Evolutionary conservation across 2,329 filamentous ascomycete species (phyloP), one percentile per base, ranked within the genome.

Genomic region (Elsinoe ampelina): DNA sequence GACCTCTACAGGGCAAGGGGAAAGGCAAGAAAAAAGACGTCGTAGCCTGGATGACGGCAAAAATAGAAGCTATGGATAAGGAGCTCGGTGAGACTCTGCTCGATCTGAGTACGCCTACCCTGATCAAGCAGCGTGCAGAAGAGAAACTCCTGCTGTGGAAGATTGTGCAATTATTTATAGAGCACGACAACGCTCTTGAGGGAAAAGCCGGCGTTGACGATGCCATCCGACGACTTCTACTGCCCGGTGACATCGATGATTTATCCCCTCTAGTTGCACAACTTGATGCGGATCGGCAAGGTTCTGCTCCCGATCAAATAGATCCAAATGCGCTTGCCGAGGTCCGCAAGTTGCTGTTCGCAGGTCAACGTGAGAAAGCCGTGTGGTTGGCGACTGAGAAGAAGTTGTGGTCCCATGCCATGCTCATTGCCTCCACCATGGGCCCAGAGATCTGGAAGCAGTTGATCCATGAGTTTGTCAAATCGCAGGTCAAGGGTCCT

Each of bases 11-110:
- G 70, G 80, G 84, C 39, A 97, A 96, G 68, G 83, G 85, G 1
- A 97, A 95, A 77, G 84, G 86, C 1, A 97, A 95, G 77, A 98
- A 98, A 77, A 98, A 97, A 74, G 92, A 98, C 56, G 81, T 89
- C 0, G 64, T 91, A 42, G 72, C 82, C 1, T 98, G 95, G 93
- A 76, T 98, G 43, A 80, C 78, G 3, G 75, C 80, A 58, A 89
- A 85, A 54, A 92, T 97, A 57, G 84, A 88, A 36, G 74, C 75
- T 0, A 72, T 96, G 35, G 88, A 95, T 67, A 80, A 68, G 52
- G 67, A 72, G 34, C 61, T 71, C 3, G 71, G 77, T 8, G 63
- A 42, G 64, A 77, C 72, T 55, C 68, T 73, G 54, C 81, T 73
- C 48, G 79, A 73, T 63, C 72, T 72, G 67, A 75, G 73, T 32